A percentile compares a stretch with the other conserved stretches of the same genome.
Evolutionary conservation across 2,329 filamentous ascomycete genomes (phyloP).

Genomic region (Fonsecaea pugnacius): DNA sequence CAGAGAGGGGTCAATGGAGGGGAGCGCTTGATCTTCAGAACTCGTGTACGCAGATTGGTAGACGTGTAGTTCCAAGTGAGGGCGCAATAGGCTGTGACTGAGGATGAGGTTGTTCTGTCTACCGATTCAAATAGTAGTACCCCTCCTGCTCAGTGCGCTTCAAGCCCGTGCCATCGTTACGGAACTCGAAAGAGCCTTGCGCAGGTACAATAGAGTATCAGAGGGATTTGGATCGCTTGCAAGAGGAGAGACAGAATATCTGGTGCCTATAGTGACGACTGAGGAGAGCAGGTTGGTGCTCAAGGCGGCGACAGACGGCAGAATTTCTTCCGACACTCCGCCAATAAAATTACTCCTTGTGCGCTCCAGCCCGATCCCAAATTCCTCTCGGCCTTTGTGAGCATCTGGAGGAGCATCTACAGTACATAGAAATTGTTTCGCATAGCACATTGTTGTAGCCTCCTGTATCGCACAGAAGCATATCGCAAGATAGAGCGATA

Average conservation of each 20-base stretch:
- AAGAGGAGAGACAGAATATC: not conserved
- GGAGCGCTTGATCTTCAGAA: not conserved
- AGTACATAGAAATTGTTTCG: not conserved
- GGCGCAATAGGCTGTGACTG: not conserved
- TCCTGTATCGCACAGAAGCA: not conserved
- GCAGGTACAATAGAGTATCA: not conserved
- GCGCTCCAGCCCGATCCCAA: not conserved
- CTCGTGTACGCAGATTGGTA: not conserved
- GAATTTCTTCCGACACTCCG: conserved; percentile 11
- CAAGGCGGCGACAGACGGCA: conserved; percentile 4
- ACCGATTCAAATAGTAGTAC: not conserved
- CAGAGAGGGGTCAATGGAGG: too few species aligned
- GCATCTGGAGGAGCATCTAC: too few species aligned
- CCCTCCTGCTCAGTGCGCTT: not conserved
- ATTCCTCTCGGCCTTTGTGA: not conserved
- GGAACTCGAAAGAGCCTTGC: not conserved
- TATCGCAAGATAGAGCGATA: not conserved
- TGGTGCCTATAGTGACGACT: not conserved
- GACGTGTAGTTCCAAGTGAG: not conserved
- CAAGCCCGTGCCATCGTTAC: not conserved
- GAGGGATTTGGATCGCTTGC: not conserved
- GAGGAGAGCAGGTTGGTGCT: not conserved
- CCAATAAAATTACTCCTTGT: conserved; percentile 4
- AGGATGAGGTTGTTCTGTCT: not conserved
- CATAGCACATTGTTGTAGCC: not conserved